phyloP scores from a whole-genome alignment of 2,329 filamentous ascomycete genomes.

The Alternaria sp. region DNA sequence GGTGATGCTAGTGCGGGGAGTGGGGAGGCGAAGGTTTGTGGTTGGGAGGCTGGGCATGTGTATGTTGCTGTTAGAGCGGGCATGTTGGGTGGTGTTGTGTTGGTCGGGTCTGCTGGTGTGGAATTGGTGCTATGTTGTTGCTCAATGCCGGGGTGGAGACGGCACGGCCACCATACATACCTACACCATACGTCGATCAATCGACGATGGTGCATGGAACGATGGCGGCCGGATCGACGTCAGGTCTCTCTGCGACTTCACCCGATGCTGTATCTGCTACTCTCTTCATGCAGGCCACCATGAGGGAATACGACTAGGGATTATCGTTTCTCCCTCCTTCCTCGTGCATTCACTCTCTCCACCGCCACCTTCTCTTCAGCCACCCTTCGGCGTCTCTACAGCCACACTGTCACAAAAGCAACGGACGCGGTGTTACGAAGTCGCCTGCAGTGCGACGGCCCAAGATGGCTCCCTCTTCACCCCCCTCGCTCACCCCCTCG shows the following conservation, averaged over 20 bases:
- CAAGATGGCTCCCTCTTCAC: conserved; percentile 46
- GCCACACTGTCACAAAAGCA: conserved; percentile 18
- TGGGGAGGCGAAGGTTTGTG: conserved; percentile 32
- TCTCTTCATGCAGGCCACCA: conserved; percentile 39
- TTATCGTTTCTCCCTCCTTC: neutral
- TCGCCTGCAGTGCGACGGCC: conserved; percentile 12
- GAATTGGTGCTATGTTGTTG: neutral
- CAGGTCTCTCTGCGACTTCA: conserved; percentile 7
- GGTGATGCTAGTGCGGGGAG: conserved; percentile 34
- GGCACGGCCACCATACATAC: conserved; percentile 14
- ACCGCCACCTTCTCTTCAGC: neutral
- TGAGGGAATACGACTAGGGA: conserved; percentile 20
- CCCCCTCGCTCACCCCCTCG: conserved; percentile 46
- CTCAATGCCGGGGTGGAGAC: conserved; percentile 7
- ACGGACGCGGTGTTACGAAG: conserved; percentile 6
- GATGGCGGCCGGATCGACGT: conserved; percentile 11
- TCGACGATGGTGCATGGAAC: conserved; percentile 11
- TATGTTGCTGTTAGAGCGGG: conserved; percentile 62
- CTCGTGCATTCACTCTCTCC: neutral
- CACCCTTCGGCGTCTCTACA: conserved; percentile 4
- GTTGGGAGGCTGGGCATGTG: conserved; percentile 57
- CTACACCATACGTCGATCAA: conserved; percentile 11
- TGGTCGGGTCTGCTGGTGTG: neutral
- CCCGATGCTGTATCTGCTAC: conserved; percentile 10
- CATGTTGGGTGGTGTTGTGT: conserved; percentile 28